Base-by-base conservation (phyloP, 2,329 filamentous ascomycete species). In the Dendrostoma leiphaemia region DNA sequence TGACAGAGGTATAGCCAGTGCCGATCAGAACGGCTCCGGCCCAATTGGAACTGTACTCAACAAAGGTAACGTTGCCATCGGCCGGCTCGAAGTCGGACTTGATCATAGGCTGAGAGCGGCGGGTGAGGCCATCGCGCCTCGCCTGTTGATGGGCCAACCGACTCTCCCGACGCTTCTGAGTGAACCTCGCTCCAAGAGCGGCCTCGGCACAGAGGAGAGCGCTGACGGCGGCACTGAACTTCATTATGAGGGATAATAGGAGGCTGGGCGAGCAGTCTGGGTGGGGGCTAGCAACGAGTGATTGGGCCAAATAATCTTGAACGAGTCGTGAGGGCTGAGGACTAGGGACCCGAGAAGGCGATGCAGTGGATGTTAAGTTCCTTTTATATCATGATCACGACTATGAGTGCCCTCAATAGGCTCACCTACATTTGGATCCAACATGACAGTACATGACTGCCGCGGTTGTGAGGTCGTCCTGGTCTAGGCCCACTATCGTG, bases 11-110 rank as follows among this genome's bases (percentile, higher is more conserved):
- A 65, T 76, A 83, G 51, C 72, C 73, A 15, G 69, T 73, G 34
- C 73, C 73, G 41, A 75, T 74, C 48, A 81, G 72, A 6, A 83
- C 78, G 0, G 79, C 79, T 32, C 82, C 82, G 12, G 80, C 77
- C 82, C 81, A 84, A 70, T 84, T 84, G 60, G 44, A 24, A 21
- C 41, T 48, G 38, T 54, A 57, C 29, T 57, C 54, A 2, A 44
- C 51, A 17, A 47, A 53, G 49, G 41, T 26, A 45, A 53, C 47
- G 41, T 59, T 59, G 40, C 24, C 23, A 2, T 5, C 24, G 2
- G 6, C 9, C 13, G 24, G 21, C 31, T 21, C 50, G 12, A 32
- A 13, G 1, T 47, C 50, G 17, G 48, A 40, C 37, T 41, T 23
- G 21, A 59, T 54, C 51, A 40, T 45, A 2, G 55, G 53, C 28